These are phyloP conservation scores for Davidsoniella virescens DNA, from an alignment of 2,329 filamentous ascomycete genomes.

Conservation along the genomic window DNA sequence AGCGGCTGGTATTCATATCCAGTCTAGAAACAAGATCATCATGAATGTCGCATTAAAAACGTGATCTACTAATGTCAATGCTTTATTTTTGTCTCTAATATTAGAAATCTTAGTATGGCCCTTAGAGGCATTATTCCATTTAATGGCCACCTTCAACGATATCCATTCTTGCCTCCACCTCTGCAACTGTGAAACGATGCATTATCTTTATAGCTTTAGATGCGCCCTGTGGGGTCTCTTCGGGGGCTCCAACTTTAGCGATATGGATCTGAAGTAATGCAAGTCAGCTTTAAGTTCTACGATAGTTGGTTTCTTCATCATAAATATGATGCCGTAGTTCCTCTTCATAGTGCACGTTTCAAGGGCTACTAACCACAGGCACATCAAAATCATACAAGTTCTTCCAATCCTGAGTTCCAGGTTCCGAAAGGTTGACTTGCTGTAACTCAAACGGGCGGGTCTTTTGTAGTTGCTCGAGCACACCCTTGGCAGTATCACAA, in stretches of 20 bases:
- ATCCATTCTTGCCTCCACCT: slow-evolving; percentile 56
- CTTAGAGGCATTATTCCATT: too few species aligned
- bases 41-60: neutral
- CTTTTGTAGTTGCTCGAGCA: slow-evolving; percentile 33
- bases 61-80: neutral
- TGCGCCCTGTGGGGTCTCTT: slow-evolving; percentile 37
- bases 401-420: slow-evolving; percentile 48
- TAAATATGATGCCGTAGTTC: neutral
- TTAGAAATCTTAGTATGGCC: neutral
- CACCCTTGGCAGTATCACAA: slow-evolving; percentile 50
- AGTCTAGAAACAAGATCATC: neutral
- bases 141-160: slow-evolving; percentile 24
- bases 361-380: slow-evolving; percentile 46
- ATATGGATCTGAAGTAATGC: slow-evolving; percentile 38
- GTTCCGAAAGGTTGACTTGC: slow-evolving; percentile 54
- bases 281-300: neutral
- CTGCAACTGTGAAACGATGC: slow-evolving; percentile 55
- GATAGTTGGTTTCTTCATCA: neutral
- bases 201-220: slow-evolving; percentile 54
- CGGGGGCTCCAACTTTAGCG: slow-evolving; percentile 35
- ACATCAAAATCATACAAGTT: slow-evolving; percentile 68
- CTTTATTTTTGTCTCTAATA: neutral
- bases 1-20: neutral
- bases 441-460: slow-evolving; percentile 48
- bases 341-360: neutral